Base-by-base conservation (phyloP, 2,329 filamentous ascomycete genomes). In the Helminthosporium solani region DNA sequence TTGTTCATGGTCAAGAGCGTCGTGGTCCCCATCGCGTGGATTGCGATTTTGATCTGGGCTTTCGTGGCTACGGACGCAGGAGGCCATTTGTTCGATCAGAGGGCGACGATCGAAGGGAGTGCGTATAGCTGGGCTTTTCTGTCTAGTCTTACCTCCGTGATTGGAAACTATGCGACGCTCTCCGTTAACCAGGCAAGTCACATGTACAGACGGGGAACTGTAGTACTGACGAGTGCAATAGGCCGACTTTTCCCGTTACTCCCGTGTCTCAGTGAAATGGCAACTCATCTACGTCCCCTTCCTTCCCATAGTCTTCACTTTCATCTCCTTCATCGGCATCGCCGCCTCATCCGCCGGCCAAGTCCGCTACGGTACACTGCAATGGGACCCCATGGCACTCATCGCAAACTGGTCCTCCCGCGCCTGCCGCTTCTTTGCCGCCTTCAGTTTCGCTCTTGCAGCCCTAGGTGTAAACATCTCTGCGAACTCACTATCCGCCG, bases 41-140 rank as follows among this genome's bases (percentile, higher is more conserved):
- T 86, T 47, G 80, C 79, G 2, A 83, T 83, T 18, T 73, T 86
- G 57, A 78, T 82, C 36, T 86, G 83, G 82, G 78, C 78, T 3
- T 76, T 86, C 48, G 75, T 78, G 2, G 70, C 73, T 3, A 79
- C 80, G 40, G 78, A 79, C 3, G 78, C 77, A n/a, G 66, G 65
- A 1, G 73, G 28, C 14, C 28, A 78, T 4, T 67, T 81, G 46
- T 78, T 77, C 48, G 53, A 68, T 16, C 72, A 78, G 42, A 72
- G 70, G 16, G 57, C 74, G 3, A 75, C 71, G 0, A 66, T 81
- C 4, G 63, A 67, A 1, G 79, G 79, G 0, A 72, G 72, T 15
- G 67, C 73, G 30, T 82, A 82, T 52, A 75, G 75, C 36, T 82
- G 78, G 75, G 66, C 77, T 3, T 81, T 78, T 21, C 50, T 80